A percentile compares a stretch with the other conserved stretches of the same genome.
Conservation (phyloP, 2,329 filamentous ascomycete genomes). For the Botrytis porri region DNA sequence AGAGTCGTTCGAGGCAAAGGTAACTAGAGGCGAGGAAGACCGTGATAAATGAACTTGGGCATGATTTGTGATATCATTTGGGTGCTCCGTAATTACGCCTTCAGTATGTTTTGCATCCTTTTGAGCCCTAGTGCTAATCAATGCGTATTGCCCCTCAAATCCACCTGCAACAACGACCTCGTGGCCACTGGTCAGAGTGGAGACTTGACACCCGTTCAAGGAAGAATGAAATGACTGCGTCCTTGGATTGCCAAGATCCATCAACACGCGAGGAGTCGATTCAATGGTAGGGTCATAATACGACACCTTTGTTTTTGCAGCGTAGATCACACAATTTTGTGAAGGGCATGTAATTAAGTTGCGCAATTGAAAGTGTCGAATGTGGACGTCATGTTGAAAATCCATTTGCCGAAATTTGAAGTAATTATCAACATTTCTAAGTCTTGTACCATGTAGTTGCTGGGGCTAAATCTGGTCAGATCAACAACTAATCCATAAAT, state of each 20-base stretch:
- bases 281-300: constrained; percentile 48
- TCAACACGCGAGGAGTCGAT: constrained; percentile 22
- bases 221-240: constrained; percentile 30
- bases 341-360: constrained; percentile 59
- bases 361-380: constrained; percentile 66
- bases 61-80: constrained; percentile 63
- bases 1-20: constrained; percentile 62
- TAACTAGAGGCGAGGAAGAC: constrained; percentile 53
- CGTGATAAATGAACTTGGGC: constrained; percentile 56
- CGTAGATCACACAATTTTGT: constrained; percentile 56
- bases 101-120: constrained; percentile 37
- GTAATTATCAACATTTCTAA: constrained; percentile 41
- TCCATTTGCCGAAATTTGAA: constrained; percentile 59
- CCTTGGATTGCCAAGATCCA: constrained; percentile 34
- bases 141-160: constrained; percentile 42
- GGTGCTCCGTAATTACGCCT: constrained; percentile 47
- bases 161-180: constrained; percentile 42
- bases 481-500: neutral
- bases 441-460: constrained; percentile 23
- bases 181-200: constrained; percentile 37
- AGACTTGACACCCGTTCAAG: constrained; percentile 34
- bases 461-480: constrained; percentile 22
- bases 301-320: constrained; percentile 48
- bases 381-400: constrained; percentile 50
- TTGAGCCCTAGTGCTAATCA: constrained; percentile 37